Base-by-base conservation (phyloP, 2,329 filamentous ascomycete species). In the Colletotrichum neosansevieriae region DNA sequence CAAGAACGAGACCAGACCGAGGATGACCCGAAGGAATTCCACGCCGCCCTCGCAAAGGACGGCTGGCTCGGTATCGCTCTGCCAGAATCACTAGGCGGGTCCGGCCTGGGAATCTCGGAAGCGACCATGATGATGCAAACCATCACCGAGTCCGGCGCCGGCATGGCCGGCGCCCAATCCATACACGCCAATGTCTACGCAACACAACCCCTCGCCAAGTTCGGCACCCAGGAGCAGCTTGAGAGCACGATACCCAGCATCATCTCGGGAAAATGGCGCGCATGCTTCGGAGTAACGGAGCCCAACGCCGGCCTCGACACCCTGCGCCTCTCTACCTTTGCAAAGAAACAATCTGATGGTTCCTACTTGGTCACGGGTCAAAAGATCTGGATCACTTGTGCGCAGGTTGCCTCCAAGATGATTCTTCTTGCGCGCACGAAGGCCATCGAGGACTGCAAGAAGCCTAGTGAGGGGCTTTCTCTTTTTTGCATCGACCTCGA, bases 331-430 rank as follows among this genome's bases (percentile, higher is more conserved):
- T 85, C 84, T 44, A 95, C 92, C 0, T 79, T 81, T 6, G 93
- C 93, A 0, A 84, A 78, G 34, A 86, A 84, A 71, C 74, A 77
- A 42, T 63, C 70, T 3, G 86, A 88, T 19, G 87, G 86, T 13
- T 84, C 82, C 4, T 97, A 94, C 76, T 82, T 80, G 1, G 84
- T 97, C 11, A 88, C 88, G 0, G 93, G 93, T 0, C 92, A 95
- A 76, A 97, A 97, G 80, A 94, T 95, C 62, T 97, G 93, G 93
- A 97, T 96, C 62, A 93, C 92, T 0, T 94, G 89, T 60, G 93
- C 93, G 0, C 92, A 97, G 76, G 91, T 95, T 0, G 93, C 93
- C 0, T 85, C 86, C 4, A 93, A 93, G 74, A 97, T 97, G 93
- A 90, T 97, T 4, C 84, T 97, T 0, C 85, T 97, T 0, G 92